A percentile compares a stretch with the other conserved stretches of the same genome.
phyloP scores from a whole-genome alignment of 1,139 yeast species.

The Candida freyschussii region DNA sequence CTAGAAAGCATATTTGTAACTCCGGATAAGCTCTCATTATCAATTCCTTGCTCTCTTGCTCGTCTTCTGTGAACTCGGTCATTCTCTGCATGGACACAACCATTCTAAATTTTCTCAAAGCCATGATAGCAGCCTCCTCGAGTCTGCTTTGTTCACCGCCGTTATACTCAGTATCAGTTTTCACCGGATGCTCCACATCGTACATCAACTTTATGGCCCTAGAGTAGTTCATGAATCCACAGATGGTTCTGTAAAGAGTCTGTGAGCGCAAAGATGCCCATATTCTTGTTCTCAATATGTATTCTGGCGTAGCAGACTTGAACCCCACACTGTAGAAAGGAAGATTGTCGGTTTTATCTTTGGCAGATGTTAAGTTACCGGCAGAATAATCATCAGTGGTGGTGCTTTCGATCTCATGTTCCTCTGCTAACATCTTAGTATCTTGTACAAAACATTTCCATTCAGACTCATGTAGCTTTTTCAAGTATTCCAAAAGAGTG shows the following conservation, averaged over 20 bases:
- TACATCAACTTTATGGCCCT: slow-evolving; percentile 67
- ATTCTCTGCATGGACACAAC: slow-evolving; percentile 74
- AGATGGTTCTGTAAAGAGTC: slow-evolving; percentile 68
- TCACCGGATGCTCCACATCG: slow-evolving; percentile 67
- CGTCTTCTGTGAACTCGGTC: slow-evolving; percentile 59
- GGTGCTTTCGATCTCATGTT: slow-evolving; percentile 28
- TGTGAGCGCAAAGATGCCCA: slow-evolving; percentile 77
- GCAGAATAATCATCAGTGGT: slow-evolving; percentile 32
- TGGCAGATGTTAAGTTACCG: slow-evolving; percentile 12
- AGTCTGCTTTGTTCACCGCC: slow-evolving; percentile 48
- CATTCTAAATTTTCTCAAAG: slow-evolving; percentile 68
- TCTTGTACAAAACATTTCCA: slow-evolving; percentile 75
- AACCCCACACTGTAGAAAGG: slow-evolving; percentile 73
- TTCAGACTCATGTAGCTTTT: slow-evolving; percentile 68
- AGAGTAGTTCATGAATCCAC: slow-evolving; percentile 76
- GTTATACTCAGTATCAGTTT: slow-evolving; percentile 1
- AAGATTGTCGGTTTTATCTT: slow-evolving; percentile 54
- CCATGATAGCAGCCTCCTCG: slow-evolving; percentile 61
- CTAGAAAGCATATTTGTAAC: slow-evolving; percentile 67
- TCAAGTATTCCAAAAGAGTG: slow-evolving; percentile 65
- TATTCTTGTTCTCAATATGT: slow-evolving; percentile 67
- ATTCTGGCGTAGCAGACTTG: slow-evolving; percentile 72
- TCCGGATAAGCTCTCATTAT: slow-evolving; percentile 70
- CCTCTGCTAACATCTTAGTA: slow-evolving; percentile 66
- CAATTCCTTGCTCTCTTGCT: slow-evolving; percentile 65